phyloP scores from a whole-genome alignment of 2,329 filamentous ascomycete genomes.

The Dothidotthia symphoricarpi region DNA sequence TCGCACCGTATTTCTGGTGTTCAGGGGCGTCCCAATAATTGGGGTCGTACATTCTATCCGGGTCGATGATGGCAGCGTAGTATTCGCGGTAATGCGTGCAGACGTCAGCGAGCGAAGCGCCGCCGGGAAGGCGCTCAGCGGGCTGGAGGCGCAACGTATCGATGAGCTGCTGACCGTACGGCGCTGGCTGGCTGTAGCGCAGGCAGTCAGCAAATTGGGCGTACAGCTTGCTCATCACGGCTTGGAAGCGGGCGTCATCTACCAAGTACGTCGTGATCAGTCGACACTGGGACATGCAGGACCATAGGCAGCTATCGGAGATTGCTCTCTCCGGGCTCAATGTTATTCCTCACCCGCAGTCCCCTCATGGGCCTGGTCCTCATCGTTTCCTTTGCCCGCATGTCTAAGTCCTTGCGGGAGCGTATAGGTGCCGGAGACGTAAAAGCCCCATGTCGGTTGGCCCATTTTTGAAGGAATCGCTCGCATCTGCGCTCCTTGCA shows the following conservation, averaged over 20 bases:
- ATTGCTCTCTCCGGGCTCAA: not conserved
- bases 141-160: slow-evolving; percentile 3
- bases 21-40: too few species aligned
- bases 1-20: slow-evolving; percentile 6
- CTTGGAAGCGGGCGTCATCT: slow-evolving; percentile 3
- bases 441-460: too few species aligned
- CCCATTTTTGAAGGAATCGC: too few species aligned
- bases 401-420: too few species aligned
- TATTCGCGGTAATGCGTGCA: slow-evolving; percentile 7
- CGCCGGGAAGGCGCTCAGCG: slow-evolving; percentile 6
- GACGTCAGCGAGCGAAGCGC: slow-evolving; percentile 6
- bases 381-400: not conserved
- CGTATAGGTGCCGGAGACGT: too few species aligned
- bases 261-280: too few species aligned
- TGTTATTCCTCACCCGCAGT: not conserved
- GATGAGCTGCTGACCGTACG: slow-evolving; percentile 8
- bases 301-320: not conserved
- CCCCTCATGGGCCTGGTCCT: not conserved
- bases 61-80: too few species aligned
- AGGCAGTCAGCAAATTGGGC: slow-evolving; percentile 5
- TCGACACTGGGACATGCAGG: too few species aligned
- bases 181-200: slow-evolving; percentile 3
- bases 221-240: slow-evolving; percentile 5
- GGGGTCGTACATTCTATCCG: too few species aligned
- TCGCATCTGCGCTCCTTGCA: too few species aligned